These are phyloP conservation scores for Apiospora arundinis DNA, from an alignment of 2,329 filamentous ascomycete genomes.

Conservation along the genomic window DNA sequence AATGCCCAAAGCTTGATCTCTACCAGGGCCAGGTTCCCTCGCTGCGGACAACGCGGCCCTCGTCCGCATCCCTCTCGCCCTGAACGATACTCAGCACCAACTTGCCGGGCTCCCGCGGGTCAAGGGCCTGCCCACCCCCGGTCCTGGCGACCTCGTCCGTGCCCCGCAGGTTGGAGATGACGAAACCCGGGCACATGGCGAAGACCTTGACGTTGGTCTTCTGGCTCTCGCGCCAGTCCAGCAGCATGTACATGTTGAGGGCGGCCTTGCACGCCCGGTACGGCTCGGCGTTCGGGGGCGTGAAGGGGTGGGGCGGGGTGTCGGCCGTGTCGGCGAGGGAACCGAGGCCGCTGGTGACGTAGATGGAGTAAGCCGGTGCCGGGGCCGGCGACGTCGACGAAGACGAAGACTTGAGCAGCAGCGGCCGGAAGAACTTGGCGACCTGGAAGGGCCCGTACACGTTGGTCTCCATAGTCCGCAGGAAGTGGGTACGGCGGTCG, in stretches of 20 bases:
- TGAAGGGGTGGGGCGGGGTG: slow-evolving; percentile 44
- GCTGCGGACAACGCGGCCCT: slow-evolving; percentile 43
- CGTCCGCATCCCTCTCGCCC: slow-evolving; percentile 47
- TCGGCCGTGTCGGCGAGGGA: slow-evolving; percentile 37
- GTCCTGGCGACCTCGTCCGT: slow-evolving; percentile 30
- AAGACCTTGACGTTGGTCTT: slow-evolving; percentile 48
- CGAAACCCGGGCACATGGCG: slow-evolving; percentile 46
- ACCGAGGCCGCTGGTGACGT: slow-evolving; percentile 53
- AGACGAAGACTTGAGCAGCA: slow-evolving; percentile 49
- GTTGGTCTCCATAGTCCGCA: slow-evolving; percentile 57
- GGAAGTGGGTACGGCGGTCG: slow-evolving; percentile 50
- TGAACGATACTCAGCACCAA: slow-evolving; percentile 48
- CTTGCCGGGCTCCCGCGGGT: slow-evolving; percentile 44
- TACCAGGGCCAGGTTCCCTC: slow-evolving; percentile 34
- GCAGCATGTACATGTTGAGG: slow-evolving; percentile 55
- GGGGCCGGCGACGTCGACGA: slow-evolving; percentile 44
- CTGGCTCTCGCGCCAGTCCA: slow-evolving; percentile 48
- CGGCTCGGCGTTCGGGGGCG: slow-evolving; percentile 39
- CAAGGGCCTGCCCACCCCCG: slow-evolving; percentile 37
- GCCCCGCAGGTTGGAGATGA: slow-evolving; percentile 48
- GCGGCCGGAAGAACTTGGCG: slow-evolving; percentile 47
- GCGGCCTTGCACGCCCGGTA: slow-evolving; percentile 51
- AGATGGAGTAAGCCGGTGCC: slow-evolving; percentile 43
- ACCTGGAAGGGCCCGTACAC: slow-evolving; percentile 52
- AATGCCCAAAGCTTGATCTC: not conserved